Evolutionary conservation across 1,284 basidiomycete genomes (phyloP), one percentile per base, ranked within the genome.

Genomic region (Earliella scabrosa): DNA sequence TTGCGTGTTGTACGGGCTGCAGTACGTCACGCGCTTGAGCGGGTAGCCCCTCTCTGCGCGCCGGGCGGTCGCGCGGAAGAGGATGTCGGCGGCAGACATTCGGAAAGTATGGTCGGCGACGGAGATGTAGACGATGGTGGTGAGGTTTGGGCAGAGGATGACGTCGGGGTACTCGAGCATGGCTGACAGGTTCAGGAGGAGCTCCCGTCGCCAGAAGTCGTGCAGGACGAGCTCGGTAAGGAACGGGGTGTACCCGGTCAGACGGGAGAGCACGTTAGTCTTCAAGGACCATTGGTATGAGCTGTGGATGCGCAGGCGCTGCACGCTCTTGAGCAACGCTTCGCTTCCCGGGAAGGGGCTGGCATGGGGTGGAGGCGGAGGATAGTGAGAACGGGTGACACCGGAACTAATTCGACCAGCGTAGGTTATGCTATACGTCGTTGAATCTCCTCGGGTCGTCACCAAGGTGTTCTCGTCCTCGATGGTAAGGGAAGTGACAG

Each of bases 221-320:
- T 39, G 49, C 27, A 50, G 14, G 29, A 50, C 39, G 39, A 50
- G 29, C 39, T 41, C 31, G 16, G 49, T 50, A 29, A 43, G 49
- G 21, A 14, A 18, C 11, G 49, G 49, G 23, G n/a, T 43, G 29
- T 11, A 20, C 20, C 27, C 20, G 7, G 18, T 21, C 13, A 50
- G 39, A 10, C 16, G 39, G 27, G 38, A 11, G 2, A 49, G n/a
- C 2, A 27, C 5, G 23, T 43, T n/a, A n/a, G n/a, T n/a, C n/a
- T 13, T 18, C 7, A 20, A 27, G 18, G 16, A 36, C 29, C 29
- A 24, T 23, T 20, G 24, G 24, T 32, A 23, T 18, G 29, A 4
- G 21, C 39, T 31, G 14, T 43, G 49, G n/a, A 50, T 41, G 20
- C 49, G 49, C 29, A 50, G 38, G 14, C 18, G 8, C 16, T 23